phyloP scores from a whole-genome alignment of 192 early-diverging fungal species.

The Gonapodya sp. region DNA sequence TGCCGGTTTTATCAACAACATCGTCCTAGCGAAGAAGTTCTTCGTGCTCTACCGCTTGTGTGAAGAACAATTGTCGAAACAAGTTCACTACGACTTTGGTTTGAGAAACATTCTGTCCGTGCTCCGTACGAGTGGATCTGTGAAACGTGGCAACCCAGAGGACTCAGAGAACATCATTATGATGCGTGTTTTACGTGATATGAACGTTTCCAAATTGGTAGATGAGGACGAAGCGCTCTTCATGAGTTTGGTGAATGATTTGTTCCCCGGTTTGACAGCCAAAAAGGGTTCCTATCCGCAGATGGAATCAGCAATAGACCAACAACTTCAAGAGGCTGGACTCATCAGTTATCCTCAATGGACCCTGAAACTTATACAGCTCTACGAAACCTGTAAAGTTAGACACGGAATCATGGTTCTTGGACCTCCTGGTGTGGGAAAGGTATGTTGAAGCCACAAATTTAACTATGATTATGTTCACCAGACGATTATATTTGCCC shows the following conservation, averaged over 20 bases:
- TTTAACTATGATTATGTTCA: background rate
- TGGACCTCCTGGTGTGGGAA: conserved; percentile 55
- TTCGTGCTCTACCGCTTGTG: conserved; percentile 54
- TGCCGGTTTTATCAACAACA: conserved; percentile 55
- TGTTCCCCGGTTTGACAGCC: conserved; percentile 50
- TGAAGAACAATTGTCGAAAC: conserved; percentile 55
- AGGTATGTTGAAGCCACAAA: conserved; percentile 14
- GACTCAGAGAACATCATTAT: conserved; percentile 53
- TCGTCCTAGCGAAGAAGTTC: conserved; percentile 55
- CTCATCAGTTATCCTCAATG: conserved; percentile 53
- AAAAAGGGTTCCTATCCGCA: conserved; percentile 46
- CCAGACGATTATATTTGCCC: background rate
- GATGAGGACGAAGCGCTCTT: conserved; percentile 56
- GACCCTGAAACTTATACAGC: conserved; percentile 54
- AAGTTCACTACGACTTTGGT: conserved; percentile 61
- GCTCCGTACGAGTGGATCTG: conserved; percentile 50
- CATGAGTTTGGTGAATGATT: conserved; percentile 46
- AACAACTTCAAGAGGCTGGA: conserved; percentile 46
- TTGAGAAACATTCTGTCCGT: conserved; percentile 54
- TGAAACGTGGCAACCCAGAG: conserved; percentile 48
- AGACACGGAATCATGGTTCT: conserved; percentile 57
- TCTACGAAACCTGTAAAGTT: conserved; percentile 50
- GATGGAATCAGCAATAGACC: conserved; percentile 47
- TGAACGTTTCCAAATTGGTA: conserved; percentile 59
- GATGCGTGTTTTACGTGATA: conserved; percentile 54